Conservation (phyloP, 345 rosid species). For the Brassica cretica region DNA sequence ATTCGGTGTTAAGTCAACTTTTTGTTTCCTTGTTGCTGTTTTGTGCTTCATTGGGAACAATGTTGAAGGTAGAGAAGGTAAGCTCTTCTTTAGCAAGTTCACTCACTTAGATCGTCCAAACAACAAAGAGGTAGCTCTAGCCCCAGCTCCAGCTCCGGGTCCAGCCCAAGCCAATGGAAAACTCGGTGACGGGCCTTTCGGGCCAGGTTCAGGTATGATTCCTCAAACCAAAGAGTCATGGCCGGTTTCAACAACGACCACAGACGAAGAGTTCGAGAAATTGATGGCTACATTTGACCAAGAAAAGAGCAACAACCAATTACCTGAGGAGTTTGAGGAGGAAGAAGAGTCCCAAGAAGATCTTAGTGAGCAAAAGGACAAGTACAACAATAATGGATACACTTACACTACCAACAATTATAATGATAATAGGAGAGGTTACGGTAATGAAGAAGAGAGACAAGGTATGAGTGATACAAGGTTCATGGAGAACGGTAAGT, state of each 20-base stretch:
- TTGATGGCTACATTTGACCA: constrained; percentile 45
- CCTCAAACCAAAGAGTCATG: constrained; percentile 49
- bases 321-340: constrained; percentile 32
- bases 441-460: constrained; percentile 41
- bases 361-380: constrained; percentile 25
- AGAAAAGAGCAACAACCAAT: constrained; percentile 33
- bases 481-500: constrained; percentile 53
- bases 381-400: constrained; percentile 30
- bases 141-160: constrained; percentile 37
- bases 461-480: constrained; percentile 72
- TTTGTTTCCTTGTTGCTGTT: constrained; percentile 32
- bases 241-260: constrained; percentile 35
- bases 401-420: constrained; percentile 23
- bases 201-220: constrained; percentile 44
- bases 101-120: constrained; percentile 33
- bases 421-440: constrained; percentile 29
- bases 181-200: constrained; percentile 48
- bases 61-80: constrained; percentile 59
- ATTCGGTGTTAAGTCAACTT: constrained; percentile 1
- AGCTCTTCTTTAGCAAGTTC: constrained; percentile 60
- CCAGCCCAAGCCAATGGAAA: constrained; percentile 36
- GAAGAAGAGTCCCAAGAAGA: constrained; percentile 24
- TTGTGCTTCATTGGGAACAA: constrained; percentile 29
- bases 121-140: constrained; percentile 8
- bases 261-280: constrained; percentile 35